Evolutionary conservation across 352 stramenopile genomes (phyloP), one percentile per base, ranked within the genome.

Genomic region (Globisporangium spinosum): DNA sequence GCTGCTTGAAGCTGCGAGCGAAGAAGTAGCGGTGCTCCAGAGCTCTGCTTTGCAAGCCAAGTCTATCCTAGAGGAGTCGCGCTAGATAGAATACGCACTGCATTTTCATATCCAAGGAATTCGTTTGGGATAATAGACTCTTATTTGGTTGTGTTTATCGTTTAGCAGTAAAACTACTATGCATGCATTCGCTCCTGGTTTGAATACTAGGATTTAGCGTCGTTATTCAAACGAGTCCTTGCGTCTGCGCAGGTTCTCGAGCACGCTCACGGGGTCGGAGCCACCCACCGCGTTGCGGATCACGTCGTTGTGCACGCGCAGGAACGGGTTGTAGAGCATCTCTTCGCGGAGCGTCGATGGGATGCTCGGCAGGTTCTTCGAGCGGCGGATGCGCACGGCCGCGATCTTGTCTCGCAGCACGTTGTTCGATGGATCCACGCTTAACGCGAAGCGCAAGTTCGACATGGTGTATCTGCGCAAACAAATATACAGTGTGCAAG

Each of bases 361-460:
- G 6, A 99, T 85, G 20, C 91, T 98, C 7, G 96, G 93, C 55
- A 98, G 66, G 23, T 92, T 85, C 77, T 95, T 95, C 7, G 83
- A 76, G 34, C 88, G 79, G 10, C 81, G 78, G 59, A 93, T 87
- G 68, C 84, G 89, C 62, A 94, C 85, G 17, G 84, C 70, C 35
- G 89, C 85, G 55, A 97, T 89, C 75, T 98, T 97, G 58, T 96
- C 85, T 10, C 77, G 80, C 69, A 97, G 71, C 23, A 82, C 83
- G 2, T 76, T 76, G 80, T 98, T 98, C 15, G 89, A 91, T 25
- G 95, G 94, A 70, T 98, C 95, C 9, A 98, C 87, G 65, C 83
- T 97, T 51, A 98, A 71, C 3, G 96, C 96, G 65, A 98, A 99
- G 32, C 87, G 89, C 23, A 97, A 77, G 77, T 99, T 99, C 51